Percentiles rank a stretch among this genome's conserved stretches.
Conservation (phyloP, 1,284 basidiomycete genomes). For the Stygiomarasmius scandens region DNA sequence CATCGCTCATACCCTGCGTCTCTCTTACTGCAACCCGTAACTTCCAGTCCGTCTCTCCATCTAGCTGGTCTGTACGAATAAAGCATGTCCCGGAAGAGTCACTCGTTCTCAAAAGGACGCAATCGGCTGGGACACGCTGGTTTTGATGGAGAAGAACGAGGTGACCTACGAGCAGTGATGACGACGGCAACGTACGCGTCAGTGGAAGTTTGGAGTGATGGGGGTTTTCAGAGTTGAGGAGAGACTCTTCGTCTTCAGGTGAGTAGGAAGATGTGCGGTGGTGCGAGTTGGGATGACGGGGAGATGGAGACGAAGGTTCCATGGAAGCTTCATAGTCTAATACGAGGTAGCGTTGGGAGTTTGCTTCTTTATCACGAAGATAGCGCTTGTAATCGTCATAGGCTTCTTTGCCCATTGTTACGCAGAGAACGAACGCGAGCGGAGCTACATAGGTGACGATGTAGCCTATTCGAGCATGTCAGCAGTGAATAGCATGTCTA, state of each 20-base stretch:
- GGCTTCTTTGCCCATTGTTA: conserved; percentile 99
- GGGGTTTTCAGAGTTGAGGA: conserved; percentile 29
- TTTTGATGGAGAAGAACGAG: conserved; percentile 95
- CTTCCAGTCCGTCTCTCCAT: conserved; percentile 99
- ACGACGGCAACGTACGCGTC: conserved; percentile 84
- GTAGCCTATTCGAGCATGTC: conserved; percentile 71
- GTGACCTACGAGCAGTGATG: conserved; percentile 89
- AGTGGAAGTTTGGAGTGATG: conserved; percentile 48
- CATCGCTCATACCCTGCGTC: conserved; percentile 77
- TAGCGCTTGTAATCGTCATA: conserved; percentile 97
- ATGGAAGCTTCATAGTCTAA: conserved; percentile 47
- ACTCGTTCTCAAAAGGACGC: conserved; percentile 87
- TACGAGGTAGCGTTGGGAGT: conserved; percentile 89
- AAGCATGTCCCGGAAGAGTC: conserved; percentile 93
- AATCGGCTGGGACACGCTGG: conserved; percentile 94
- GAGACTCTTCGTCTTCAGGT: not conserved
- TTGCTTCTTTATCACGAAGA: conserved; percentile 90
- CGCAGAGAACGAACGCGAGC: conserved; percentile 89
- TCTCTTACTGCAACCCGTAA: conserved; percentile 86
- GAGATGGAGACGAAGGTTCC: conserved; percentile 34
- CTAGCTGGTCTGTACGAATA: conserved; percentile 96
- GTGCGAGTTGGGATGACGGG: conserved; percentile 30
- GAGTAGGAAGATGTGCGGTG: conserved; percentile 14
- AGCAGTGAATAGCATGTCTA: conserved; percentile 2
- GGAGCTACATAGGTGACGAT: conserved; percentile 97